phyloP scores from a whole-genome alignment of 441 rosid genomes.

The Metrosideros polymorpha region DNA sequence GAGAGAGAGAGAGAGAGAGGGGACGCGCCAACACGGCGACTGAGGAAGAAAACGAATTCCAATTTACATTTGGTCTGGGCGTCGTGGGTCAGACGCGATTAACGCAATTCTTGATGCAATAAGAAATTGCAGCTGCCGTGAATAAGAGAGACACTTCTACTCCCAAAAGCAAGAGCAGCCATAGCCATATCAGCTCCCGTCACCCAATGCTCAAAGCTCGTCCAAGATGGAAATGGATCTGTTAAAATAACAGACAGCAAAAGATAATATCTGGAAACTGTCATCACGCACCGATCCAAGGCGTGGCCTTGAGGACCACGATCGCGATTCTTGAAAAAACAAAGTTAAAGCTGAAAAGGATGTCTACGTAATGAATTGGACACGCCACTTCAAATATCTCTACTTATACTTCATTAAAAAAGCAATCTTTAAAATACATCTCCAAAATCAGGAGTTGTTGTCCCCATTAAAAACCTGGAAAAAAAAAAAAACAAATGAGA shows the following conservation, averaged over 20 bases:
- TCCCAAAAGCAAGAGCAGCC: neutral
- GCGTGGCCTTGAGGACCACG: neutral
- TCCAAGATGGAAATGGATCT: neutral
- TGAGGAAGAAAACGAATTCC: neutral
- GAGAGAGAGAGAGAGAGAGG: neutral
- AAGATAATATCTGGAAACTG: neutral
- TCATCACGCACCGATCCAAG: neutral
- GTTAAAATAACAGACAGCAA: neutral
- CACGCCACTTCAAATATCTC: neutral
- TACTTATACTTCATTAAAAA: neutral
- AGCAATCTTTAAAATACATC: neutral
- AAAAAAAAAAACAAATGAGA: neutral
- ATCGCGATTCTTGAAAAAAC: neutral
- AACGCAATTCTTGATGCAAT: neutral
- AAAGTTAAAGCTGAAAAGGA: neutral
- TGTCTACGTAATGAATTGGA: neutral
- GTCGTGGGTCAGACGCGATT: neutral
- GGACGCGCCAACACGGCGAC: neutral
- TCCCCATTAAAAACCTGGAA: neutral
- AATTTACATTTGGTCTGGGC: neutral
- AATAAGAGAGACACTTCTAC: neutral
- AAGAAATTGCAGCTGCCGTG: neutral
- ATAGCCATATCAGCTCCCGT: neutral
- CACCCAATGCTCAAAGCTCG: neutral
- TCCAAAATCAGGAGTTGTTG: neutral